Conservation (phyloP, 495 filamentous ascomycete genomes). For the Hypoxylon subgilvum region DNA sequence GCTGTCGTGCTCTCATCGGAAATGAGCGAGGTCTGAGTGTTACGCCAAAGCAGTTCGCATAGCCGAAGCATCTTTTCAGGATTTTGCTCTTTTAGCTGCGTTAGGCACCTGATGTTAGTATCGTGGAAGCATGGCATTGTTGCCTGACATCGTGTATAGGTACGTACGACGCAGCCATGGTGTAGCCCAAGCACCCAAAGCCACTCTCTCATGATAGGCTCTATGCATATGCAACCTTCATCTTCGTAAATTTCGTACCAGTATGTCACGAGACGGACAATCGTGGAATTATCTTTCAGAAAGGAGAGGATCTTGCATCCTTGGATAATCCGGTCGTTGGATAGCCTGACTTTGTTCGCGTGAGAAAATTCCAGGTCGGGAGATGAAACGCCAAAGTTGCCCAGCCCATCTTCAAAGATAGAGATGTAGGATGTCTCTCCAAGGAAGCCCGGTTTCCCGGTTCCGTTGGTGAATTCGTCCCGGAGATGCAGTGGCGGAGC, state of each 20-base stretch:
- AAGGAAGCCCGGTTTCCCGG: slow-evolving; percentile 34
- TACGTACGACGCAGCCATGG: slow-evolving; percentile 32
- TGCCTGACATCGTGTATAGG: not conserved
- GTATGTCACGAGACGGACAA: slow-evolving; percentile 36
- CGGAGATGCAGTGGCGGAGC: slow-evolving; percentile 39
- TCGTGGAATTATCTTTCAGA: slow-evolving; percentile 32
- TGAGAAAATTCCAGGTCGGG: slow-evolving; percentile 26
- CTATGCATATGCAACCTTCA: slow-evolving; percentile 36
- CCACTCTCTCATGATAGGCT: slow-evolving; percentile 45
- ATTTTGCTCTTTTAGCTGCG: slow-evolving; percentile 34
- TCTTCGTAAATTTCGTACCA: slow-evolving; percentile 42
- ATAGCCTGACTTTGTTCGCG: slow-evolving; percentile 29
- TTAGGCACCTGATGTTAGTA: too few relatives aligned
- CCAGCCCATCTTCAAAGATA: slow-evolving; percentile 41
- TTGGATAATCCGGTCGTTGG: slow-evolving; percentile 38
- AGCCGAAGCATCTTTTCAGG: slow-evolving; percentile 39
- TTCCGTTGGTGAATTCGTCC: slow-evolving; percentile 11
- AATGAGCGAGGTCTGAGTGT: slow-evolving; percentile 34
- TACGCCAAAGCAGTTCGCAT: slow-evolving; percentile 41
- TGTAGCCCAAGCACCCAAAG: slow-evolving; percentile 35
- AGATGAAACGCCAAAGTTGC: slow-evolving; percentile 20
- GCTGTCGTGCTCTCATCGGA: slow-evolving; percentile 37
- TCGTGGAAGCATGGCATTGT: slow-evolving; percentile 1
- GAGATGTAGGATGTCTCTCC: slow-evolving; percentile 39
- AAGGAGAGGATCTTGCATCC: slow-evolving; percentile 41